These are phyloP conservation scores for Penicillium sp. DNA, from an alignment of 2,329 filamentous ascomycete species.

Conservation along the genomic window DNA sequence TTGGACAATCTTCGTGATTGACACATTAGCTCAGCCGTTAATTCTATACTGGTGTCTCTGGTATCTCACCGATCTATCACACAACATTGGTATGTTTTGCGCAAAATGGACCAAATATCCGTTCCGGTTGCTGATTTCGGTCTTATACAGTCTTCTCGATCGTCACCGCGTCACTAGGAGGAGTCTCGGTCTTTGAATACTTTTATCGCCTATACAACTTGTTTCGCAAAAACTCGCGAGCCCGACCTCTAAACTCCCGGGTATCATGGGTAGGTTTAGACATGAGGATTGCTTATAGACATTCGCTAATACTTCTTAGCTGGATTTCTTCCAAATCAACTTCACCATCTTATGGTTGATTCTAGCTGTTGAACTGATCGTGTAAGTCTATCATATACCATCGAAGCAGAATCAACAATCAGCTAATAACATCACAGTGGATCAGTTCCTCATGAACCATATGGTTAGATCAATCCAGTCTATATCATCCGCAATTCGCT, in stretches of 20 bases:
- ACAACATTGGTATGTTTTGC: slow-evolving; percentile 40
- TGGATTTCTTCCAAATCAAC: slow-evolving; percentile 49
- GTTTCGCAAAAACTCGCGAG: slow-evolving; percentile 38
- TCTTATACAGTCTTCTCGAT: slow-evolving; percentile 42
- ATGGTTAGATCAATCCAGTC: slow-evolving; percentile 31
- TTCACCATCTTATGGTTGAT: slow-evolving; percentile 48
- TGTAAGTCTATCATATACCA: slow-evolving; percentile 31
- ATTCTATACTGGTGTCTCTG: slow-evolving; percentile 61
- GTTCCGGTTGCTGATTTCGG: slow-evolving; percentile 7
- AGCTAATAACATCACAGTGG: slow-evolving; percentile 33
- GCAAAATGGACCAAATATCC: neutral
- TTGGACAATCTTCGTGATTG: slow-evolving; percentile 59
- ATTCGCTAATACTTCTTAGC: slow-evolving; percentile 24
- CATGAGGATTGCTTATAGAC: neutral
- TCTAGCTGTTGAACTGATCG: slow-evolving; percentile 43
- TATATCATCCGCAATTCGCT: neutral
- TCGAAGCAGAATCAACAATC: neutral
- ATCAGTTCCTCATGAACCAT: slow-evolving; percentile 42
- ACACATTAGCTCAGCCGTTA: slow-evolving; percentile 59
- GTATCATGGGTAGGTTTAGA: slow-evolving; percentile 41
- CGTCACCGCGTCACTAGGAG: slow-evolving; percentile 42
- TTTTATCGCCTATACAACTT: slow-evolving; percentile 44
- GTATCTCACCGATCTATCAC: slow-evolving; percentile 54
- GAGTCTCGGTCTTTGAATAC: slow-evolving; percentile 46
- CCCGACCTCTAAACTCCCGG: slow-evolving; percentile 43